A percentile compares a stretch with the other conserved stretches of the same genome.
These are phyloP conservation scores for Ceratobasidium sp. DNA, from an alignment of 1,284 basidiomycete species.

Conservation along the genomic window DNA sequence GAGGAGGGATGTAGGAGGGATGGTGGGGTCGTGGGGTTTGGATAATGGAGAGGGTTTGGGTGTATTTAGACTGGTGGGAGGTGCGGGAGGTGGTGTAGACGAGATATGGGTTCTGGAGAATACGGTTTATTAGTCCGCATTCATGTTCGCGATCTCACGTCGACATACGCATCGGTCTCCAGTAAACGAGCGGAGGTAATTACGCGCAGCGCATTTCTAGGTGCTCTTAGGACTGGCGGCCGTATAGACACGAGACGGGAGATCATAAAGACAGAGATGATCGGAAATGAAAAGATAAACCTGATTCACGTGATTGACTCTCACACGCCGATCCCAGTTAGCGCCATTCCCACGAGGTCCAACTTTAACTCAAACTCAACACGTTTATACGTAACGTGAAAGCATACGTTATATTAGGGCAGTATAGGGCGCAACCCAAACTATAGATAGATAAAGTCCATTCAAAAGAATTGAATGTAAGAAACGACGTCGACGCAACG, in stretches of 20 bases:
- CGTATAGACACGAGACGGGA: constrained; percentile 25
- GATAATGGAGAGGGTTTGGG: not conserved
- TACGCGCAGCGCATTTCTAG: constrained; percentile 8
- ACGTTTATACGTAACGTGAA: not conserved
- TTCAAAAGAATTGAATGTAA: too few relatives aligned
- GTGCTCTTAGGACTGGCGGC: not conserved
- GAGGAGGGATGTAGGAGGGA: constrained; percentile 46
- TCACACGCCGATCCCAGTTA: constrained; percentile 8
- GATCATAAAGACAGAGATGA: constrained; percentile 2
- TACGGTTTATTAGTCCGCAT: not conserved
- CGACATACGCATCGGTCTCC: constrained; percentile 19
- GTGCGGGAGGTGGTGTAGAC: not conserved
- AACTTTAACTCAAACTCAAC: too few relatives aligned
- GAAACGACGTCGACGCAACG: too few relatives aligned
- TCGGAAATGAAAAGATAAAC: not conserved
- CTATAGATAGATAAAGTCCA: not conserved
- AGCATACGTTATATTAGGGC: not conserved
- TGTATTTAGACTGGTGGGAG: not conserved
- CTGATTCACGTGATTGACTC: constrained; percentile 3
- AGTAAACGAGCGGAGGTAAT: not conserved
- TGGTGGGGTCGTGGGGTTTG: constrained; percentile 23
- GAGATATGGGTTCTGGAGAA: constrained; percentile 5
- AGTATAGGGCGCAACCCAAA: not conserved
- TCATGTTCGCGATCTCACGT: not conserved
- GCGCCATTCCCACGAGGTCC: not conserved